Percentiles rank a stretch among this genome's conserved stretches.
Conservation (phyloP, 257 asterid species). For the Solanum megistacrolobum region DNA sequence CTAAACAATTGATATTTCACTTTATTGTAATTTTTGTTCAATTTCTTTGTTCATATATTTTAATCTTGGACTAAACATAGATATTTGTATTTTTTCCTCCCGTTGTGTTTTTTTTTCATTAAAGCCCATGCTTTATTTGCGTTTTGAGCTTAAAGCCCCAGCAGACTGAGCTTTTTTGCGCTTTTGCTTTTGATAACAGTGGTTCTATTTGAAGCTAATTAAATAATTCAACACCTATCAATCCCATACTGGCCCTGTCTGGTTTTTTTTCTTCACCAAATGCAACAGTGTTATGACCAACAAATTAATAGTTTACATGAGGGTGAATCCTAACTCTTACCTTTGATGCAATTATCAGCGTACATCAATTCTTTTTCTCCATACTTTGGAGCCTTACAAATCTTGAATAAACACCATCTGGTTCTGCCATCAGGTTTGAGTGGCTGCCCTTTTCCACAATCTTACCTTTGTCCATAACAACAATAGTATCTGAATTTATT, state of each 20-base stretch:
- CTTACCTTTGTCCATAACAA: conserved; percentile 64
- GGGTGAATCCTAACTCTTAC: neutral
- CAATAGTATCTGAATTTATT: conserved; percentile 48
- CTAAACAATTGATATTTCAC: neutral
- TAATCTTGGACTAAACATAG: neutral
- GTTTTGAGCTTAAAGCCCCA: neutral
- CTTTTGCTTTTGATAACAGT: neutral
- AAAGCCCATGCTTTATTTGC: neutral
- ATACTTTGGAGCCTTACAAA: conserved; percentile 50
- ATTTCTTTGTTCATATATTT: neutral
- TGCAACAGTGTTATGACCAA: neutral
- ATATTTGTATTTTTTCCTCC: neutral
- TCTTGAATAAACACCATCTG: conserved; percentile 53
- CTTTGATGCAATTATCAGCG: neutral
- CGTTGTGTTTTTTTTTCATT: neutral
- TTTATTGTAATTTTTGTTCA: neutral
- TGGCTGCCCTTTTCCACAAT: conserved; percentile 63
- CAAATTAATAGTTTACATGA: neutral
- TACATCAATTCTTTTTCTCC: conserved; percentile 8
- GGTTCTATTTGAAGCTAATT: neutral
- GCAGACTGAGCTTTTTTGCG: neutral
- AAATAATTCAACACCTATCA: neutral
- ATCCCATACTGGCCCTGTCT: neutral
- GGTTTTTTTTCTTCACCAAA: neutral
- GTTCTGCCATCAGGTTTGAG: conserved; percentile 35